Evolutionary conservation across 805 yeast species (phyloP).

Genomic region (Spathaspora girioi): DNA sequence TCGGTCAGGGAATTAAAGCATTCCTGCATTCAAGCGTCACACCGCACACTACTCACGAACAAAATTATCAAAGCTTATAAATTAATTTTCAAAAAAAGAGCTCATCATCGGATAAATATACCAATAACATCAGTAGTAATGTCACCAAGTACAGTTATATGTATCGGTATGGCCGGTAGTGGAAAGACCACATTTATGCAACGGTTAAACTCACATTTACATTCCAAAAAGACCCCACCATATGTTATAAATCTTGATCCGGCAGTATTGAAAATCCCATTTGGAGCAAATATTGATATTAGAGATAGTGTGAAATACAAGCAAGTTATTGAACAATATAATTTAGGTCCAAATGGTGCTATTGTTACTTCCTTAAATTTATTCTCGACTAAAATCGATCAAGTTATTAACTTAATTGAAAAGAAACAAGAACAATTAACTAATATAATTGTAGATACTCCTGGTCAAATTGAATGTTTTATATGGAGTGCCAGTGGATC

Average conservation of each 20-base stretch:
- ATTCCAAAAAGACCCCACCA: conserved; percentile 68
- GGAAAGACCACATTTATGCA: conserved; percentile 99
- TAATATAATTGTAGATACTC: conserved; percentile 90
- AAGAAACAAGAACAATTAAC: conserved; percentile 57
- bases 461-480: conserved; percentile 98
- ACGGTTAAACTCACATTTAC: conserved; percentile 84
- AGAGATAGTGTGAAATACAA: conserved; percentile 94
- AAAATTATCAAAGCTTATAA: too few relatives aligned
- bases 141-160: conserved; percentile 38
- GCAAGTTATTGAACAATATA: conserved; percentile 94
- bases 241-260: conserved; percentile 95
- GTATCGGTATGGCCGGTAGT: conserved; percentile 57
- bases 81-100: not conserved
- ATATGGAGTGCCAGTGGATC: conserved; percentile 98
- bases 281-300: conserved; percentile 90
- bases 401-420: conserved; percentile 81
- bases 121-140: not conserved
- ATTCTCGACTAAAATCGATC: conserved; percentile 94
- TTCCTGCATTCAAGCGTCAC: too few relatives aligned
- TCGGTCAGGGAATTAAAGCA: too few relatives aligned
- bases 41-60: too few relatives aligned
- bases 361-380: conserved; percentile 91
- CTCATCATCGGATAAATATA: not conserved
- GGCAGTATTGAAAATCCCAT: conserved; percentile 92
- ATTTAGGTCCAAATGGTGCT: conserved; percentile 97